A percentile compares a stretch with the other conserved stretches of the same genome.
Conservation (phyloP, 352 stramenopile genomes). For the Discostella stelligera region DNA sequence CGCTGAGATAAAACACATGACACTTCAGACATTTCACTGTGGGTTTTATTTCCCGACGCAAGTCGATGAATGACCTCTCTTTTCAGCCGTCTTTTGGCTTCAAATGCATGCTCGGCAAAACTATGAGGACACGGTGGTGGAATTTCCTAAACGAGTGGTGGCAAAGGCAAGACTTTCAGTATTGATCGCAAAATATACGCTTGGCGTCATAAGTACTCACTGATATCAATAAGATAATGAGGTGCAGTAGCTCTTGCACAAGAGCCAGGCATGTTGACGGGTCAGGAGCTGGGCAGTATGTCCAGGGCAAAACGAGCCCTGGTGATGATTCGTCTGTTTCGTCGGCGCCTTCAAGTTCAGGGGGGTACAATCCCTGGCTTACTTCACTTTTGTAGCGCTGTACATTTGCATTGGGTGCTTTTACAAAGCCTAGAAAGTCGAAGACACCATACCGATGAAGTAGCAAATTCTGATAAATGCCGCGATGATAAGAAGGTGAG, state of each 20-base stretch:
- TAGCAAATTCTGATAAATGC: constrained; percentile 55
- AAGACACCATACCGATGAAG: constrained; percentile 79
- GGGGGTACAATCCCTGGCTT: constrained; percentile 53
- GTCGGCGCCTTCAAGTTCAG: constrained; percentile 37
- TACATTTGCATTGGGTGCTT: constrained; percentile 54
- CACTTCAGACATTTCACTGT: constrained; percentile 80
- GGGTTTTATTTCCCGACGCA: constrained; percentile 82
- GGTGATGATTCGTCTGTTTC: constrained; percentile 17
- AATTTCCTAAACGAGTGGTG: constrained; percentile 57
- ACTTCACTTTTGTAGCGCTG: constrained; percentile 65
- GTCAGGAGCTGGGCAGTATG: constrained; percentile 64
- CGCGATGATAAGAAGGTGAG: neutral
- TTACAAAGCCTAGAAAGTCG: constrained; percentile 55
- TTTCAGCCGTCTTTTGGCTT: constrained; percentile 68
- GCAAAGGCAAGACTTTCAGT: neutral
- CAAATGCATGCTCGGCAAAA: constrained; percentile 50
- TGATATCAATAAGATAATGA: constrained; percentile 82
- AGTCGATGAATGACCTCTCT: constrained; percentile 85
- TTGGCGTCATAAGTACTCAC: constrained; percentile 31
- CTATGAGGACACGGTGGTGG: constrained; percentile 59
- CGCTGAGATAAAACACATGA: constrained; percentile 51
- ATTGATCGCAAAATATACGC: neutral
- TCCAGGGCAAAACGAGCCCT: constrained; percentile 54
- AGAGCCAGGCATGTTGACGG: constrained; percentile 45
- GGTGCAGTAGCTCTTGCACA: constrained; percentile 73